Evolutionary conservation across 2,329 filamentous ascomycete species (phyloP), one percentile per base, ranked within the genome.

Genomic region (Botrytis sinoallii): DNA sequence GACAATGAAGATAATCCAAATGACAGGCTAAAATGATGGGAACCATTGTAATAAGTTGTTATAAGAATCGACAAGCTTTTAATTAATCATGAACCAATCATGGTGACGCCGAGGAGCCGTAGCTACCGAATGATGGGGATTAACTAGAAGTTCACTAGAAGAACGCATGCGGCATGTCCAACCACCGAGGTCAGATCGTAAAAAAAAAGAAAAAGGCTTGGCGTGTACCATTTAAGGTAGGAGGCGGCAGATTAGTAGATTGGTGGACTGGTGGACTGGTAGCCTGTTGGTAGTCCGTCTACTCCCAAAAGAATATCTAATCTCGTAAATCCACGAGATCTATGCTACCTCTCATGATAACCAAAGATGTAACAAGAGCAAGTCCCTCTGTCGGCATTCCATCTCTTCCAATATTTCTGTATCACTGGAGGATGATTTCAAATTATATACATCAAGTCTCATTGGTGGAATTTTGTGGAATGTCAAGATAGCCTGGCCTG

Each of bases 61-160:
- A 22, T 35, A 40, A 48, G 22, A 48, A 48, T 25, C 22, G 25
- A 59, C 38, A 72, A 55, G 48, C 35, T 32, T 52, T 48, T 52
- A 16, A 20, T 59, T 35, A 40, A 29, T 22, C 7, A 22, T 67
- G n/a, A 42, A n/a, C 48, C 61, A 72, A 72, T 72, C 60, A 65
- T 67, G 38, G 48, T 60, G 61, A 40, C 38, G 61, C 38, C 52
- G 46, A 72, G 40, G 65, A 68, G 44, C 48, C 40, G 22, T 68
- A 48, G 40, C n/a, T 63, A 72, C 70, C 70, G 63, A 72, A 68
- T 72, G 63, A 68, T 68, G 70, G 70, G 63, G 70, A 68, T 72
- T 22, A 55, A 35, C 65, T 68, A 57, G 65, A 68, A 68, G 38
- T 55, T 68, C 59, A 55, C 46, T 46, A 72, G 46, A 44, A 55